Percentiles rank a stretch among this genome's conserved stretches.
phyloP scores from a whole-genome alignment of 2,329 filamentous ascomycete genomes.

The Apiospora aurea region DNA sequence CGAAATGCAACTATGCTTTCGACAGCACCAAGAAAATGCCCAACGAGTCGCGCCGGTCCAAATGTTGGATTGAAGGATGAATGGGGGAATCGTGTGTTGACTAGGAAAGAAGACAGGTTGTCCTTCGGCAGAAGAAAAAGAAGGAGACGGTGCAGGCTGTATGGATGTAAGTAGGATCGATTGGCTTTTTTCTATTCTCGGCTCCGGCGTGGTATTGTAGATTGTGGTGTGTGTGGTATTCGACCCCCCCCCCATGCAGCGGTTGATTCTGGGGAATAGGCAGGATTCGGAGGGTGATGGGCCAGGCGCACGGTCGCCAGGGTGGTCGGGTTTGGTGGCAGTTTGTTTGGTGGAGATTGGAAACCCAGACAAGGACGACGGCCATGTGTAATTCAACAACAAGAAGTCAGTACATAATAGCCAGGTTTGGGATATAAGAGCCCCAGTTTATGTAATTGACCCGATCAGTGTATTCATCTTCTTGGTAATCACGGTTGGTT shows the following conservation, averaged over 20 bases:
- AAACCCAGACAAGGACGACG: neutral
- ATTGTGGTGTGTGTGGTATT: neutral
- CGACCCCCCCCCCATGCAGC: neutral
- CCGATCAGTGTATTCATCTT: neutral
- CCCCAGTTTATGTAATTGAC: neutral
- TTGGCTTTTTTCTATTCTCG: slow-evolving; percentile 14
- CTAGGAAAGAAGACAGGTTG: slow-evolving; percentile 4
- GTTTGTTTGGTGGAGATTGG: slow-evolving; percentile 12
- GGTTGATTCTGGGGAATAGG: neutral
- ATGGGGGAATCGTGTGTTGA: neutral
- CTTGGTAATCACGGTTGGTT: neutral
- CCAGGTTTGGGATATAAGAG: neutral
- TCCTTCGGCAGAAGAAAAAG: neutral
- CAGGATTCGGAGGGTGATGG: neutral
- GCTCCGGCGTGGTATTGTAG: neutral
- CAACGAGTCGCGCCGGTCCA: neutral
- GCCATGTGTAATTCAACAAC: neutral
- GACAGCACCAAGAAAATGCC: neutral
- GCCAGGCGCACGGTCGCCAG: neutral
- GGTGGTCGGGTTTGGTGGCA: neutral
- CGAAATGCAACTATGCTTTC: slow-evolving; percentile 6
- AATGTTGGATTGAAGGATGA: neutral
- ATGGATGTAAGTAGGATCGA: neutral
- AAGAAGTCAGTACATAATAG: neutral
- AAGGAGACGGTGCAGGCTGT: neutral